Percentiles rank a stretch among this genome's conserved stretches.
phyloP scores from a whole-genome alignment of 2,329 filamentous ascomycete genomes.

The Penicillium sp. region DNA sequence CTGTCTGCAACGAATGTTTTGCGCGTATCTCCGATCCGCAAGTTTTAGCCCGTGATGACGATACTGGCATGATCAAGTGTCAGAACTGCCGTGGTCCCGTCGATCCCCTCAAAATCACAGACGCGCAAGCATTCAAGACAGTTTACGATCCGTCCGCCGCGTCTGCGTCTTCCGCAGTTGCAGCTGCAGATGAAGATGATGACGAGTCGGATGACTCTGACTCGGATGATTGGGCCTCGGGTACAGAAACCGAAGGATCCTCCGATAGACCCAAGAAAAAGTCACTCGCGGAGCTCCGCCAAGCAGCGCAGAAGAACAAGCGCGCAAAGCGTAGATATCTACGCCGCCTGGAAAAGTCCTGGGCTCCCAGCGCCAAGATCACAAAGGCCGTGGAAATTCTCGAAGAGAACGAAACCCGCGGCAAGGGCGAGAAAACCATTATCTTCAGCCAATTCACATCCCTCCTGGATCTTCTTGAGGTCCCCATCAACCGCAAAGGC shows the following conservation, averaged over 20 bases:
- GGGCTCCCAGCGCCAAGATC: constrained; percentile 74
- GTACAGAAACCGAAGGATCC: constrained; percentile 30
- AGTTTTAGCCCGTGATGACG: constrained; percentile 57
- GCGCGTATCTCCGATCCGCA: constrained; percentile 65
- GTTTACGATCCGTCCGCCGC: constrained; percentile 63
- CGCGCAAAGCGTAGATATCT: constrained; percentile 70
- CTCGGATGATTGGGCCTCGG: constrained; percentile 37
- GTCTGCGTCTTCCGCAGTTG: constrained; percentile 15
- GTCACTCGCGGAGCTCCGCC: constrained; percentile 66
- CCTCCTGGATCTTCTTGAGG: constrained; percentile 73
- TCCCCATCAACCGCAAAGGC: constrained; percentile 63
- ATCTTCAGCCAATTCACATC: constrained; percentile 83
- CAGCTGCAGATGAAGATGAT: constrained; percentile 32
- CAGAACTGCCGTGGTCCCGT: constrained; percentile 72
- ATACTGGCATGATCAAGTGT: constrained; percentile 60
- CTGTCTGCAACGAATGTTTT: constrained; percentile 76
- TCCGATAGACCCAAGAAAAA: constrained; percentile 39
- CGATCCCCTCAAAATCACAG: constrained; percentile 69
- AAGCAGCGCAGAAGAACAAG: constrained; percentile 64
- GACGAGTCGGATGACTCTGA: constrained; percentile 37
- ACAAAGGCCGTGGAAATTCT: constrained; percentile 69
- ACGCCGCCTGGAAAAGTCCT: constrained; percentile 66
- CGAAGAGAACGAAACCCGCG: constrained; percentile 48
- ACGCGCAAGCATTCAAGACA: constrained; percentile 71
- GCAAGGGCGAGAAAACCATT: constrained; percentile 70